Evolutionary conservation across 2,329 filamentous ascomycete genomes (phyloP).

Genomic region (Alternaria panax): DNA sequence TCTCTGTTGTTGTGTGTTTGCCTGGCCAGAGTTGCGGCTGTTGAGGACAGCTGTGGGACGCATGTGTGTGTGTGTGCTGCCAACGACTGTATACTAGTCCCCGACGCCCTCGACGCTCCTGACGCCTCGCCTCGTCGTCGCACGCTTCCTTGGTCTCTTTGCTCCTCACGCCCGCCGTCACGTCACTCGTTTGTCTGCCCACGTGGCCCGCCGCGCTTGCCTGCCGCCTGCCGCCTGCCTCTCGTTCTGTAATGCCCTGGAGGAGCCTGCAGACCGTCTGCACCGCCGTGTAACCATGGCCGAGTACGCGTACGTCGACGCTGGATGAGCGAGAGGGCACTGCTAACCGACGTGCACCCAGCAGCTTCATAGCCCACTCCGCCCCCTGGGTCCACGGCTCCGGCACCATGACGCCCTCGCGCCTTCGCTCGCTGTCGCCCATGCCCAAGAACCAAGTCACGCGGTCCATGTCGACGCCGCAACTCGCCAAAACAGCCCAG

Average conservation of each 20-base stretch:
- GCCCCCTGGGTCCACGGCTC: slow-evolving; percentile 45
- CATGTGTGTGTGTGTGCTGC: background rate
- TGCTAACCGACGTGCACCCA: slow-evolving; percentile 20
- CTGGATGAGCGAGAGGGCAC: slow-evolving; percentile 4
- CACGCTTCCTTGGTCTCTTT: background rate
- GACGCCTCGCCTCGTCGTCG: slow-evolving; percentile 5
- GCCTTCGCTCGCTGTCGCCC: slow-evolving; percentile 46
- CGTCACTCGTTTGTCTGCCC: slow-evolving; percentile 46
- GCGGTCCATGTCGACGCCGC: slow-evolving; percentile 48
- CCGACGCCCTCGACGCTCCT: background rate
- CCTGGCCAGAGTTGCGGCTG: background rate
- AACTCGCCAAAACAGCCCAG: slow-evolving; percentile 41
- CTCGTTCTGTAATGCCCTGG: slow-evolving; percentile 19
- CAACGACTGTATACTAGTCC: background rate
- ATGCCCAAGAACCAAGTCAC: slow-evolving; percentile 49
- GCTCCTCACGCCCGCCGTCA: slow-evolving; percentile 11
- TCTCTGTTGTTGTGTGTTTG: background rate
- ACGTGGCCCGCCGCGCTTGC: slow-evolving; percentile 8
- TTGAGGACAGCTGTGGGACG: background rate
- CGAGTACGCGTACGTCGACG: slow-evolving; percentile 35
- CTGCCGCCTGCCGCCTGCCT: background rate
- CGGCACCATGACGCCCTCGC: slow-evolving; percentile 46
- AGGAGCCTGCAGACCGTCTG: slow-evolving; percentile 7
- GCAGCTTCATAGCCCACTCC: slow-evolving; percentile 43
- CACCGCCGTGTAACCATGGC: slow-evolving; percentile 24